A percentile compares a stretch with the other conserved stretches of the same genome.
Evolutionary conservation across 805 yeast species (phyloP).

Genomic region (Scheffersomyces ergatensis): DNA sequence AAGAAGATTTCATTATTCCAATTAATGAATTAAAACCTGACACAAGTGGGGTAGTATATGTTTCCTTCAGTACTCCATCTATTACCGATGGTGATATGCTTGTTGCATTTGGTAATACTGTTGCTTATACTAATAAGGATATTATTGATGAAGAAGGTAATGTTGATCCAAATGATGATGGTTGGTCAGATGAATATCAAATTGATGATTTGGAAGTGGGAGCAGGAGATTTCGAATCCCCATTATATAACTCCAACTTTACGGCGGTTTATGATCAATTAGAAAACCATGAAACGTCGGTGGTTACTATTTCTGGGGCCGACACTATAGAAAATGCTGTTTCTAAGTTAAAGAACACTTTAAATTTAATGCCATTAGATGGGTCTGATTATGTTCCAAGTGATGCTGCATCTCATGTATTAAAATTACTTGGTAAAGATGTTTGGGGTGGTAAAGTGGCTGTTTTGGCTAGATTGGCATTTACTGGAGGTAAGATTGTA

Average conservation of each 20-base stretch:
- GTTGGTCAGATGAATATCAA: constrained; percentile 91
- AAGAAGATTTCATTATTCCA: constrained; percentile 73
- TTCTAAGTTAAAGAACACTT: constrained; percentile 45
- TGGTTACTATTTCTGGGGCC: constrained; percentile 59
- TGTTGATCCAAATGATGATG: constrained; percentile 67
- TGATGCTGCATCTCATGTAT: constrained; percentile 61
- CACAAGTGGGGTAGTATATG: constrained; percentile 71
- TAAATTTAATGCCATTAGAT: constrained; percentile 63
- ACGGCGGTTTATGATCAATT: constrained; percentile 73
- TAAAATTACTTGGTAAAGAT: constrained; percentile 83
- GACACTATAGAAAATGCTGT: constrained; percentile 41
- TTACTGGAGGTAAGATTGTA: constrained; percentile 54
- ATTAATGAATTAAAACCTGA: constrained; percentile 71
- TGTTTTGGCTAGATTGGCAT: constrained; percentile 46
- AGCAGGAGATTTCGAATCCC: constrained; percentile 80
- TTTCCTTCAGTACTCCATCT: constrained; percentile 65
- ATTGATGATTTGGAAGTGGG: constrained; percentile 72
- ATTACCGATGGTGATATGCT: constrained; percentile 32
- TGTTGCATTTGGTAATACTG: constrained; percentile 57
- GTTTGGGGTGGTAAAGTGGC: constrained; percentile 59
- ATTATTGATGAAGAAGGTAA: constrained; percentile 69
- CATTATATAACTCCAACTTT: constrained; percentile 77
- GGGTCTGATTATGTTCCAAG: constrained; percentile 63
- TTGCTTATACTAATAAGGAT: constrained; percentile 77
- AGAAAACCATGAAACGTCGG: constrained; percentile 56